Conservation (phyloP, 2,329 filamentous ascomycete species). For the Phialocephala sp. region DNA sequence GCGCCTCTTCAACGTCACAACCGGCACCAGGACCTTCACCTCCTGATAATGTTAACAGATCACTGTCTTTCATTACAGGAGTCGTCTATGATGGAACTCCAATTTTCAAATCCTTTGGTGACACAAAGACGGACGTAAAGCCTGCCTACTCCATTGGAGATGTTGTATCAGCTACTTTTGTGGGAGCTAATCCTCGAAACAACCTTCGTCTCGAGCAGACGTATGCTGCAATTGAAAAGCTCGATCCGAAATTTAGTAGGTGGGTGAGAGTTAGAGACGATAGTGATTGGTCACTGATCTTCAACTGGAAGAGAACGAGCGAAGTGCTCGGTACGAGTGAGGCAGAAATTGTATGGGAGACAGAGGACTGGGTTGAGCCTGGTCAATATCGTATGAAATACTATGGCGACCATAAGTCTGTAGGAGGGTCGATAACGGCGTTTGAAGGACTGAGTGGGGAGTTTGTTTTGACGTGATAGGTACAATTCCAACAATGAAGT, state of each 20-base stretch:
- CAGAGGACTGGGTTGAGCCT: conserved; percentile 59
- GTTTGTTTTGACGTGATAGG: conserved; percentile 48
- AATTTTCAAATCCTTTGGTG: conserved; percentile 72
- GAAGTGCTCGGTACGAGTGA: conserved; percentile 75
- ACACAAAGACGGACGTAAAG: conserved; percentile 61
- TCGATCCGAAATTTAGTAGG: conserved; percentile 47
- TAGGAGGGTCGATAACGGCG: conserved; percentile 63
- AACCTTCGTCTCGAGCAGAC: conserved; percentile 80
- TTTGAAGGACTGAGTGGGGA: conserved; percentile 72
- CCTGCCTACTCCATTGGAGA: conserved; percentile 64
- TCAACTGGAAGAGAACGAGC: conserved; percentile 77
- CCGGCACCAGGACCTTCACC: conserved; percentile 65
- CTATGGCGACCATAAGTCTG: conserved; percentile 79
- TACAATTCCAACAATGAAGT: neutral
- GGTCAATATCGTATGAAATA: conserved; percentile 84
- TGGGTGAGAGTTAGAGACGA: conserved; percentile 78
- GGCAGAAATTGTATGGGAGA: conserved; percentile 82
- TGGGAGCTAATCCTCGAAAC: conserved; percentile 89
- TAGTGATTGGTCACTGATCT: conserved; percentile 83
- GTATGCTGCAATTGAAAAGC: conserved; percentile 76
- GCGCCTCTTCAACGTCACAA: conserved; percentile 51
- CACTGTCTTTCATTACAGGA: conserved; percentile 78
- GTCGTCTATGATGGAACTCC: conserved; percentile 77
- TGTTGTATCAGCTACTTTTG: conserved; percentile 70
- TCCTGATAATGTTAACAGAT: conserved; percentile 78